A percentile compares a stretch with the other conserved stretches of the same genome.
Conservation (phyloP, 257 asterid genomes). For the Perilla frutescens region DNA sequence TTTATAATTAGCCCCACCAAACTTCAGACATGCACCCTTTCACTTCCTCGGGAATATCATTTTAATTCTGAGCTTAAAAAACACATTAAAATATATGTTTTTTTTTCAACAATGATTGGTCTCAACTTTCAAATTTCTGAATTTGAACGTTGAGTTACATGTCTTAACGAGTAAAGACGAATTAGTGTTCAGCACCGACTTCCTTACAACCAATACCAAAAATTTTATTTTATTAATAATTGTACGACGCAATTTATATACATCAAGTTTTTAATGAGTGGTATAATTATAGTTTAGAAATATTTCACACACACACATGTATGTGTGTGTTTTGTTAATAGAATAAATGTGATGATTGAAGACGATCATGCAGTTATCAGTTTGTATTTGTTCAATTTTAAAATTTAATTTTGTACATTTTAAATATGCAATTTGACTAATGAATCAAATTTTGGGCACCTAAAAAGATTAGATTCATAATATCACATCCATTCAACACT, state of each 20-base stretch:
- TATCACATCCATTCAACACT: too few species aligned
- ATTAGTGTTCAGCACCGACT: conserved; percentile 56
- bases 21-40: conserved; percentile 13
- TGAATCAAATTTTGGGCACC: too few species aligned
- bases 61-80: not conserved
- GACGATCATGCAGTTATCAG: too few species aligned
- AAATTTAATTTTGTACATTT: too few species aligned
- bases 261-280: too few species aligned
- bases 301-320: too few species aligned
- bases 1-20: not conserved
- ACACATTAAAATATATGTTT: not conserved
- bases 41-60: conserved; percentile 33
- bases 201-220: conserved; percentile 37
- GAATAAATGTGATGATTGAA: too few species aligned
- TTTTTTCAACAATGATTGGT: conserved; percentile 28
- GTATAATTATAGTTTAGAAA: too few species aligned
- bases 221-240: not conserved
- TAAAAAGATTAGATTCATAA: too few species aligned
- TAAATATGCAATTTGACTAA: too few species aligned
- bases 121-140: conserved; percentile 33
- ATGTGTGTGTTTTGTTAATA: too few species aligned
- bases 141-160: conserved; percentile 28
- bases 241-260: not conserved
- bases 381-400: too few species aligned
- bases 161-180: conserved; percentile 45